Base-by-base conservation (phyloP, 768 basidiomycete genomes). In the Pleurotus platypus region DNA sequence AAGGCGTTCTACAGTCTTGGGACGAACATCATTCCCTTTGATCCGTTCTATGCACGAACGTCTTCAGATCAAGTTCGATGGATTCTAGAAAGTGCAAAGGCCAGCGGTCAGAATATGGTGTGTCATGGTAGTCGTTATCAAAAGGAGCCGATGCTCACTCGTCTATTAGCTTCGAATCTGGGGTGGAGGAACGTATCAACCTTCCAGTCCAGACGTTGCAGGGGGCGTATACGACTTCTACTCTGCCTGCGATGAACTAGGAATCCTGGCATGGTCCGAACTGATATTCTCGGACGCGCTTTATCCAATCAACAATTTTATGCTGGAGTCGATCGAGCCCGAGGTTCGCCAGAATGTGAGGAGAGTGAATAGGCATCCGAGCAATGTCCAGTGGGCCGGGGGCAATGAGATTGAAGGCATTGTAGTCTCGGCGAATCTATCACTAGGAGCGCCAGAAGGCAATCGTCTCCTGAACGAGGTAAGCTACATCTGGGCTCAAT, bases 371-470 rank as follows among this genome's bases (percentile, higher is more conserved):
- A 70, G 72, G 24, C 82, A 85, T 56, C 81, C 83, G 3, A 84
- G 81, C 65, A 78, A 77, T 60, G 78, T 68, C 2, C 82, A 83
- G 55, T 84, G 83, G 82, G 82, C 83, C 9, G 82, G 80, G 8
- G 82, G 82, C 16, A 84, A 85, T 65, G 81, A 83, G 64, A 82
- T 83, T 47, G 82, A 84, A 61, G 80, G 77, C 0, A 83, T 83
- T 43, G 79, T 78, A 9, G 70, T 74, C 42, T 51, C 24, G 7
- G 73, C 72, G 5, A 75, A 74, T 58, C 57, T 61, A 7, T 68
- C 66, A 1, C 59, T 74, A 7, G 51, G 42, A 4, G 8, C 60
- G 70, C 15, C 80, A 79, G 55, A 81, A 76, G 16, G 75, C 71
- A 2, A 75, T 78, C 64, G 81, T 73, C 57, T 66, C 2, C 15